Base-by-base conservation (phyloP, 805 yeast species). In the Wickerhamiella vanderwaltii region DNA sequence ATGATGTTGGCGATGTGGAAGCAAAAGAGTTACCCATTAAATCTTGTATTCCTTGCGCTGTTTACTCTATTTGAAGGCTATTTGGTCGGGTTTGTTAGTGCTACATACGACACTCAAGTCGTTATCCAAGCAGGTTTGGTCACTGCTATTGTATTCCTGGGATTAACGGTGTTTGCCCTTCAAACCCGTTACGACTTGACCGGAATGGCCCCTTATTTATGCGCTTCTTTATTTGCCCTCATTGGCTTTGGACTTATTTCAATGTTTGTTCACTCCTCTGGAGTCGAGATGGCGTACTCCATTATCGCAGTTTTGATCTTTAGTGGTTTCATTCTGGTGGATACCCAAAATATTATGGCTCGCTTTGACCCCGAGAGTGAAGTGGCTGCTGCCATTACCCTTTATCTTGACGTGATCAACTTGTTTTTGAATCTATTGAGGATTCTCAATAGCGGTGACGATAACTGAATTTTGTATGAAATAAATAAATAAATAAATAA, bases 331-430 rank as follows among this genome's bases (percentile, higher is more conserved):
- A 69, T 86, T 45, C 61, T 85, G 39, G 73, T 83, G 35, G 95
- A 85, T 58, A 85, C 94, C 16, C 94, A 85, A 60, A 58, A 74
- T 51, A 73, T 85, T 43, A 70, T 85, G 75, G 75, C 79, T 55
- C 75, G 73, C 43, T 75, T 68, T 51, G 79, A 77, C 53, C 77
- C 85, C 32, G 95, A 85, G 51, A 94, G 86, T 51, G 94, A 83
- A 54, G 71, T 85, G n/a, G 70, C 75, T 29, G 88, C 93, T 39
- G 75, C 88, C 12, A 75, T 86, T 55, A 64, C 73, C 50, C 68
- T 86, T 47, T 85, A 86, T 58, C 68, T 85, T 66, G 95, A 85
- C 57, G 72, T 84, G 35, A 66, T 86, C 61, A 85, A 85, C 61
- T 67, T 85, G 61, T 86, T 85, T 65, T 58, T 85, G 48, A 75